Conservation (phyloP, 306 rosid species). For the Medicago arabica region DNA sequence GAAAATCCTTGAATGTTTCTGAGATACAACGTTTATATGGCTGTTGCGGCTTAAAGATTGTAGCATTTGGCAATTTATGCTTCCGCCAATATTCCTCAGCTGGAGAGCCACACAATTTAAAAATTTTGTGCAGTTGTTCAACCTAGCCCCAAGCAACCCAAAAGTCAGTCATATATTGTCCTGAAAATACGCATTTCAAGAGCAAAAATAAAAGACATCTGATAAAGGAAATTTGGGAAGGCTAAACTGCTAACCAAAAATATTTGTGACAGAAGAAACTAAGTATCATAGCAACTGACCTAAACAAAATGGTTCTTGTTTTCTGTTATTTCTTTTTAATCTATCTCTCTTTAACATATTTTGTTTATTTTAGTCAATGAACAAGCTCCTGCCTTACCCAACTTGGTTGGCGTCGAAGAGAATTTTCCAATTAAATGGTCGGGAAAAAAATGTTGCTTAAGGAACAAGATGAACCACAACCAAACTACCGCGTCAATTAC, state of each 20-base stretch:
- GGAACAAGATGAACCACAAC: slow-evolving; percentile 23
- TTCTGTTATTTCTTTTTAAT: slow-evolving; percentile 26
- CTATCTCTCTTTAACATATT: slow-evolving; percentile 1
- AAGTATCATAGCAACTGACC: slow-evolving; percentile 18
- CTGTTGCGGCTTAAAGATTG: slow-evolving; percentile 96
- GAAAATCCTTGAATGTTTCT: slow-evolving; percentile 87
- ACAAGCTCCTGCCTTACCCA: slow-evolving; percentile 20
- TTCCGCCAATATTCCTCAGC: slow-evolving; percentile 97
- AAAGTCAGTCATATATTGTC: slow-evolving; percentile 47
- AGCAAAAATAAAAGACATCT: slow-evolving; percentile 26
- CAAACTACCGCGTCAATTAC: slow-evolving; percentile 15
- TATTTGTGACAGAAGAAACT: neutral
- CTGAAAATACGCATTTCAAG: slow-evolving; percentile 36
- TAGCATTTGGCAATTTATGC: slow-evolving; percentile 91
- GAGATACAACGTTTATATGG: slow-evolving; percentile 79
- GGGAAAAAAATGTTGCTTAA: slow-evolving; percentile 1
- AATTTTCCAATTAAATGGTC: slow-evolving; percentile 14
- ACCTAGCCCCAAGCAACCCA: slow-evolving; percentile 62
- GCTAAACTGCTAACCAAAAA: slow-evolving; percentile 3
- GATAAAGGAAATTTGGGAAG: slow-evolving; percentile 20
- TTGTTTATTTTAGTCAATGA: slow-evolving; percentile 25
- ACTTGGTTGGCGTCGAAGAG: slow-evolving; percentile 32
- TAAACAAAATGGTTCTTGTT: slow-evolving; percentile 18
- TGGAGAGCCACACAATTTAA: slow-evolving; percentile 97
- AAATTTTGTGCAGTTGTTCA: slow-evolving; percentile 97